phyloP scores from a whole-genome alignment of 2,329 filamentous ascomycete species.

The Trichophaea hybrida region DNA sequence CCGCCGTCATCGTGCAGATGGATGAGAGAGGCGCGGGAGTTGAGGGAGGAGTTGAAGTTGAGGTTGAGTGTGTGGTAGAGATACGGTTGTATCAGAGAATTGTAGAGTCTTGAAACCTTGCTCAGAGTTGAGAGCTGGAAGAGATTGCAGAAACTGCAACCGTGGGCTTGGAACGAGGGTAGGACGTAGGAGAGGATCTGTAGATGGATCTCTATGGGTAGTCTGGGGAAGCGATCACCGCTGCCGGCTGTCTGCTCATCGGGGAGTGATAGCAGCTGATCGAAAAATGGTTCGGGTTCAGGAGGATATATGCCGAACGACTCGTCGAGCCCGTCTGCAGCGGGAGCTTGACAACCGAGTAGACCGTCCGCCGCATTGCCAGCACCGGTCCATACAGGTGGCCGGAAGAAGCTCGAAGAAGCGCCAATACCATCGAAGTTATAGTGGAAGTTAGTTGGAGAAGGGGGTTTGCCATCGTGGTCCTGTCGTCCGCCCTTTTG shows the following conservation, averaged over 20 bases:
- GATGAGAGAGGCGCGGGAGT: not conserved
- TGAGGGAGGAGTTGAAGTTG: slow-evolving; percentile 8
- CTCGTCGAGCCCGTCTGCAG: slow-evolving; percentile 16
- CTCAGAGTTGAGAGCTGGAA: slow-evolving; percentile 18
- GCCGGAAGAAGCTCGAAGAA: not conserved
- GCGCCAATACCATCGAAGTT: not conserved
- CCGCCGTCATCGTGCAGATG: slow-evolving; percentile 10
- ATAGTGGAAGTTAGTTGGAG: not conserved
- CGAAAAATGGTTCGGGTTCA: not conserved
- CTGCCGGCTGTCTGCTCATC: not conserved
- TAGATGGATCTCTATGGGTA: slow-evolving; percentile 20
- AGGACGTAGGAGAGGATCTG: slow-evolving; percentile 17
- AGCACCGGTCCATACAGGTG: slow-evolving; percentile 1
- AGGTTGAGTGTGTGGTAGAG: slow-evolving; percentile 18
- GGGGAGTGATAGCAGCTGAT: not conserved
- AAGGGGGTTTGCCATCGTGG: not conserved
- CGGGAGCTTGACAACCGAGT: slow-evolving; percentile 17
- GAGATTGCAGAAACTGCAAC: slow-evolving; percentile 19
- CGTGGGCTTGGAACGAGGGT: slow-evolving; percentile 1
- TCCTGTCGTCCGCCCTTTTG: not conserved
- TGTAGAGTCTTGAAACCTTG: slow-evolving; percentile 16
- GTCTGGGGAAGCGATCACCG: not conserved
- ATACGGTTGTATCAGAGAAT: slow-evolving; percentile 7
- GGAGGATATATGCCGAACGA: slow-evolving; percentile 15
- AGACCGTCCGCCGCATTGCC: slow-evolving; percentile 7